These are phyloP conservation scores for Rhynchospora tenuis DNA, from an alignment of 176 grass and related monocot genomes.

Conservation along the genomic window DNA sequence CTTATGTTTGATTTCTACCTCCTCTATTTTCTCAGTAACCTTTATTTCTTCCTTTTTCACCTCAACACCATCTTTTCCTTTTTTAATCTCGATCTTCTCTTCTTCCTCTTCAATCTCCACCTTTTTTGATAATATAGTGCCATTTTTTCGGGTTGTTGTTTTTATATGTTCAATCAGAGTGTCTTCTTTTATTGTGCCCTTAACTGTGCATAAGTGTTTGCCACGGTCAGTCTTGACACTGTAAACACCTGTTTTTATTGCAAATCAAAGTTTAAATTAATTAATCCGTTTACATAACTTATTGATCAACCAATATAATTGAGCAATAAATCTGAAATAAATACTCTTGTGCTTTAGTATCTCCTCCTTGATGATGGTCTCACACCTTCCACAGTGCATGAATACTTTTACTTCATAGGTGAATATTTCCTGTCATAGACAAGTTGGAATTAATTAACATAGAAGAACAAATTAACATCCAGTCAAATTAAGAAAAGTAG, in stretches of 20 bases:
- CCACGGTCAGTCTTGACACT: slow-evolving; percentile 51
- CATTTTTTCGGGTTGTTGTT: slow-evolving; percentile 37
- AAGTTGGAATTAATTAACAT: background rate
- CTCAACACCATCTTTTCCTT: slow-evolving; percentile 15
- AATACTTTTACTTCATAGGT: slow-evolving; percentile 39
- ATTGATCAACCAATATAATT: background rate
- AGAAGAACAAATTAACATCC: background rate
- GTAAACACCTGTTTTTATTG: slow-evolving; percentile 46
- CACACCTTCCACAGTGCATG: slow-evolving; percentile 67
- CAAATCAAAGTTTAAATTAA: background rate
- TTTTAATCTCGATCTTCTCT: slow-evolving; percentile 35
- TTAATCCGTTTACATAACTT: background rate
- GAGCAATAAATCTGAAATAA: background rate
- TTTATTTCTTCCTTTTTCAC: slow-evolving; percentile 11
- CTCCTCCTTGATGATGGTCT: slow-evolving; percentile 38
- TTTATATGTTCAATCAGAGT: slow-evolving; percentile 57
- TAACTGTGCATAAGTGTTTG: slow-evolving; percentile 48
- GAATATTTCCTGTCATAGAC: slow-evolving; percentile 9
- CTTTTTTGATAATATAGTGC: slow-evolving; percentile 40
- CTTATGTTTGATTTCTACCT: slow-evolving; percentile 47
- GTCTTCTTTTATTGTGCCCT: slow-evolving; percentile 51
- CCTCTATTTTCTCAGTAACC: slow-evolving; percentile 17
- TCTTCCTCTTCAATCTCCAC: slow-evolving; percentile 38
- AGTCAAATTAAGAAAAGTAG: background rate
- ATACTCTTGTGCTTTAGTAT: slow-evolving; percentile 70